Percentiles rank a stretch among this genome's conserved stretches.
These are phyloP conservation scores for Cercospora sp. DNA, from an alignment of 2,329 filamentous ascomycete genomes.

Conservation along the genomic window DNA sequence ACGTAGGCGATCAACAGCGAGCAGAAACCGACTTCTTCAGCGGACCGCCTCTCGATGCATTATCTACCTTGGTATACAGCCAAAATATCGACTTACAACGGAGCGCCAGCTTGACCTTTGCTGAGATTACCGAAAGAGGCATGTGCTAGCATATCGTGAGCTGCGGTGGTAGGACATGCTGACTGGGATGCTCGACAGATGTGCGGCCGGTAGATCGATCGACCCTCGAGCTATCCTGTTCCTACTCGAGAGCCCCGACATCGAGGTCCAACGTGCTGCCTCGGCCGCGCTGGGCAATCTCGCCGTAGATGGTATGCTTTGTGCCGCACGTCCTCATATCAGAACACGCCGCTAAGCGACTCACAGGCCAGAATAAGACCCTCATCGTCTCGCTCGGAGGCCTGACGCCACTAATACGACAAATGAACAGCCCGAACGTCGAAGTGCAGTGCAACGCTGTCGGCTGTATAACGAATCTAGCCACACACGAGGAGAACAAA, in stretches of 20 bases:
- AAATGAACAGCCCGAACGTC: constrained; percentile 98
- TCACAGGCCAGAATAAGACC: constrained; percentile 93
- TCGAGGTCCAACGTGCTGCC: constrained; percentile 94
- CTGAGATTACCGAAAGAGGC: constrained; percentile 98
- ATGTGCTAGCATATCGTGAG: constrained; percentile 32
- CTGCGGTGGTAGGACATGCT: constrained; percentile 8
- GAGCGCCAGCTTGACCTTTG: constrained; percentile 96
- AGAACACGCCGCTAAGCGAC: constrained; percentile 69
- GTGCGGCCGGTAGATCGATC: constrained; percentile 93
- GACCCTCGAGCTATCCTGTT: constrained; percentile 93
- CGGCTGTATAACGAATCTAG: constrained; percentile 96
- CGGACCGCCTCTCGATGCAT: constrained; percentile 86
- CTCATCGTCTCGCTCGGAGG: constrained; percentile 91
- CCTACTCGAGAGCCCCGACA: constrained; percentile 89
- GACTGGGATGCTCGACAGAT: constrained; percentile 59
- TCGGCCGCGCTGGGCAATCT: constrained; percentile 95
- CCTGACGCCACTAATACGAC: constrained; percentile 85
- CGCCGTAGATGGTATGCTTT: constrained; percentile 81
- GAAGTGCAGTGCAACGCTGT: constrained; percentile 99
- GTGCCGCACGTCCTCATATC: constrained; percentile 82
- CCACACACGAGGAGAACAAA: constrained; percentile 98
- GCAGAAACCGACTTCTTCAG: constrained; percentile 98
- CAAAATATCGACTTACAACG: constrained; percentile 98
- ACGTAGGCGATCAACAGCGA: constrained; percentile 59
- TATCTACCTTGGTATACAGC: constrained; percentile 96